phyloP scores from a whole-genome alignment of 306 rosid genomes.

The Cicer judaicum region DNA sequence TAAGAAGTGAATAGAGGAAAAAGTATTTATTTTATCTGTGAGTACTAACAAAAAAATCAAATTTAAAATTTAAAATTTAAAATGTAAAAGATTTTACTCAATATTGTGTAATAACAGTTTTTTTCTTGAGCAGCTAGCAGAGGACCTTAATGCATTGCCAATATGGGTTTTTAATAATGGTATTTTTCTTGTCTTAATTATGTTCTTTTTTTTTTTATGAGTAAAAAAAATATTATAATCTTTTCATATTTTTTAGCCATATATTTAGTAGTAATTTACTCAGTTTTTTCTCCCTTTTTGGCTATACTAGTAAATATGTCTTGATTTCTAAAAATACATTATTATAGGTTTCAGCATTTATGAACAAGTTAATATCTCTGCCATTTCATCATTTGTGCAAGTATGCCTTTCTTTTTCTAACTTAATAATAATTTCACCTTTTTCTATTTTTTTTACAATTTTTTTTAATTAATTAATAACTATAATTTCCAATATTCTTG shows the following conservation, averaged over 20 bases:
- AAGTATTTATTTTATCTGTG: too few relatives aligned
- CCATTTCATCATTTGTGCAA: slow-evolving; percentile 68
- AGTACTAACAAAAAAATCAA: too few relatives aligned
- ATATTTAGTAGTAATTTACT: too few relatives aligned
- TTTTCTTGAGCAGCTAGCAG: slow-evolving; percentile 63
- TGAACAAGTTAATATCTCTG: slow-evolving; percentile 62
- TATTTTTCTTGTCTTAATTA: slow-evolving; percentile 35
- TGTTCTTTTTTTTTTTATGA: too few relatives aligned
- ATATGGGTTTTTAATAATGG: slow-evolving; percentile 82
- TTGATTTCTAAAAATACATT: not conserved
- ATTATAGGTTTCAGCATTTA: slow-evolving; percentile 65
- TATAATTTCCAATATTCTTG: not conserved
- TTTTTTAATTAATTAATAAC: too few relatives aligned
- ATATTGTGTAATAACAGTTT: not conserved
- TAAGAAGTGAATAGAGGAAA: too few relatives aligned
- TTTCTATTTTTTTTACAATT: not conserved
- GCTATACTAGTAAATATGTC: not conserved
- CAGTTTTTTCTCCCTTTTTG: not conserved
- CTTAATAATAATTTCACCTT: not conserved
- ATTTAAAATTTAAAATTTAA: too few relatives aligned
- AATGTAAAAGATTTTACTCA: too few relatives aligned
- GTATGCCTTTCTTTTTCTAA: slow-evolving; percentile 36
- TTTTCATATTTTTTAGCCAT: not conserved
- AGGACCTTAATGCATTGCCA: slow-evolving; percentile 72
- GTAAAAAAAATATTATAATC: too few relatives aligned